These are phyloP conservation scores for Pythium biforme DNA, from an alignment of 352 stramenopile genomes.

Conservation along the genomic window DNA sequence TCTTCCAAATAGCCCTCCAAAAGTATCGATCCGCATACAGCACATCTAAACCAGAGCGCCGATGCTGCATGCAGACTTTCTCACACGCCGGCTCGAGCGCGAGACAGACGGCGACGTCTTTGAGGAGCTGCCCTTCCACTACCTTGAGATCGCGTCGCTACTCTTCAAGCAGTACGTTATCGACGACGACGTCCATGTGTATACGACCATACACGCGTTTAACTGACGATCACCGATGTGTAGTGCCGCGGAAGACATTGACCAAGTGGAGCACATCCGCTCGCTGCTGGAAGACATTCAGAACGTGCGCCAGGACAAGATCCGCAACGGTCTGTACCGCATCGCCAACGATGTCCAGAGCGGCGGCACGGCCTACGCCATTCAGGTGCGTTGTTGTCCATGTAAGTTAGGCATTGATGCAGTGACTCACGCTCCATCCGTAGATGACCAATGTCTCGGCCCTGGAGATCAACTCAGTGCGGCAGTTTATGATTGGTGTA, in stretches of 20 bases:
- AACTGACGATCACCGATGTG: no score
- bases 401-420: neutral
- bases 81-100: conserved; percentile 55
- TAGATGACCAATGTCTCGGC: conserved; percentile 89
- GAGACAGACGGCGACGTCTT: conserved; percentile 77
- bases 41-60: no score
- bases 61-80: conserved; percentile 36
- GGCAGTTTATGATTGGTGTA: conserved; percentile 86
- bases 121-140: conserved; percentile 84
- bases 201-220: no score
- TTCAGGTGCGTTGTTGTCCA: conserved; percentile 37
- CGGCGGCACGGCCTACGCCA: conserved; percentile 67
- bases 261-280: conserved; percentile 78
- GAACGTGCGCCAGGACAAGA: conserved; percentile 89
- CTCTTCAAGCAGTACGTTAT: conserved; percentile 76
- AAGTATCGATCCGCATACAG: no score
- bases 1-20: no score
- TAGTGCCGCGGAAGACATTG: conserved; percentile 80
- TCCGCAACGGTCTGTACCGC: conserved; percentile 83
- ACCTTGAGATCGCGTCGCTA: conserved; percentile 81
- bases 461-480: conserved; percentile 86
- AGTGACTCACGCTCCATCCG: neutral
- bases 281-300: conserved; percentile 86
- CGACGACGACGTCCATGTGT: neutral
- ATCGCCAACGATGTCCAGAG: conserved; percentile 78